Percentiles rank a stretch among this genome's conserved stretches.
These are phyloP conservation scores for Aspergillus ochraceus DNA, from an alignment of 2,329 filamentous ascomycete genomes.

Conservation along the genomic window DNA sequence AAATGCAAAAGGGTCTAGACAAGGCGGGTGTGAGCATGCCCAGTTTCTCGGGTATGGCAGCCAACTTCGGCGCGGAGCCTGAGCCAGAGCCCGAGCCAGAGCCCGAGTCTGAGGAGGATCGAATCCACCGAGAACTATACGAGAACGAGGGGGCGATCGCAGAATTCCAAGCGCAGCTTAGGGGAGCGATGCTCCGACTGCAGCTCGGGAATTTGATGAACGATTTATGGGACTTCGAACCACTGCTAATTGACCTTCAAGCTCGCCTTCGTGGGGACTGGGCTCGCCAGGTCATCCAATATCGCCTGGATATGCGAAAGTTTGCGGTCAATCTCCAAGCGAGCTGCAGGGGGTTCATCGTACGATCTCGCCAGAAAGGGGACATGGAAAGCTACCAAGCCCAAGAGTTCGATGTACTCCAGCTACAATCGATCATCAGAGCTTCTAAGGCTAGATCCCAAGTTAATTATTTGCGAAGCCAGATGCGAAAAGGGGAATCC, in stretches of 20 bases:
- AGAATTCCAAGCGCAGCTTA: constrained; percentile 83
- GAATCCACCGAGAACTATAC: constrained; percentile 75
- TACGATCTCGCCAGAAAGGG: constrained; percentile 62
- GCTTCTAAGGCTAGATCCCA: constrained; percentile 45
- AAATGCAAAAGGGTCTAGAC: constrained; percentile 94
- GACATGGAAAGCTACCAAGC: constrained; percentile 72
- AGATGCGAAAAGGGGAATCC: constrained; percentile 40
- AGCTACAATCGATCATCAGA: constrained; percentile 80
- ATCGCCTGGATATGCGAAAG: constrained; percentile 76
- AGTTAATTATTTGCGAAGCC: constrained; percentile 43
- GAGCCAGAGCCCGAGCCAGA: constrained; percentile 72
- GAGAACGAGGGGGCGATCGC: constrained; percentile 71
- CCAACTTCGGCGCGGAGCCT: constrained; percentile 86
- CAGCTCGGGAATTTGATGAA: constrained; percentile 82
- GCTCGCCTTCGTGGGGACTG: constrained; percentile 85
- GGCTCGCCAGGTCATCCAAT: constrained; percentile 76
- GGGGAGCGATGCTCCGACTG: constrained; percentile 76
- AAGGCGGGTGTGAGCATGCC: constrained; percentile 95
- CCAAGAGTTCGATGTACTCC: constrained; percentile 70
- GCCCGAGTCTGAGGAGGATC: constrained; percentile 85
- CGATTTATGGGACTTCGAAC: constrained; percentile 81
- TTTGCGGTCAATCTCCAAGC: constrained; percentile 83
- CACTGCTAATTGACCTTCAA: constrained; percentile 76
- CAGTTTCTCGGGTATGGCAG: constrained; percentile 95
- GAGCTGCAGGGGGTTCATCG: constrained; percentile 71